These are phyloP conservation scores for Apium graveolens DNA, from an alignment of 129 eudicot species.

Conservation along the genomic window DNA sequence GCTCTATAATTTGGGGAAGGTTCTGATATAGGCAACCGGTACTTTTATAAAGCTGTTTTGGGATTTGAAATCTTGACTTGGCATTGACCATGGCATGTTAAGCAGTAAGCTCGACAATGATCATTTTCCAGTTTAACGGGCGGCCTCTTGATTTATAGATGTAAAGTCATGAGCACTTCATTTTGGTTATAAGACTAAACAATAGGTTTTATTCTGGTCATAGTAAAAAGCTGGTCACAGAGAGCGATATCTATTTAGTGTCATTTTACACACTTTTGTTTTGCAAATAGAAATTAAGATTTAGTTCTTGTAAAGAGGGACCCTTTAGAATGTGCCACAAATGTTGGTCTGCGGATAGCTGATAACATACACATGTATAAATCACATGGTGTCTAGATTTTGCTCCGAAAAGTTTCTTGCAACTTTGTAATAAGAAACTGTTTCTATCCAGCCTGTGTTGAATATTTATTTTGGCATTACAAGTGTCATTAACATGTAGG, in stretches of 20 bases:
- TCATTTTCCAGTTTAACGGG: conserved; percentile 22
- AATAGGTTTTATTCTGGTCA: conserved; percentile 9
- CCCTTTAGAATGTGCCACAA: conserved; percentile 11
- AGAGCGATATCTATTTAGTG: background rate
- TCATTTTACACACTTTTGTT: background rate
- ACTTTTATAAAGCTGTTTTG: background rate
- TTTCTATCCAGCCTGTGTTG: background rate
- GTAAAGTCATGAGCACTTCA: conserved; percentile 26
- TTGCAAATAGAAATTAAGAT: conserved; percentile 7
- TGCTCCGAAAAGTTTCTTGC: background rate
- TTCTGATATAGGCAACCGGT: background rate
- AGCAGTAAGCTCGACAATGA: conserved; percentile 8
- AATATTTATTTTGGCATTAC: background rate
- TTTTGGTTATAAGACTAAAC: conserved; percentile 5
- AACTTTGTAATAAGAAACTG: background rate
- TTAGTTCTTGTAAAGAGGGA: conserved; percentile 45
- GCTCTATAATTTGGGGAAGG: background rate
- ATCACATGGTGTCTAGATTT: background rate
- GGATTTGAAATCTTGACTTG: background rate
- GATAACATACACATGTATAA: background rate
- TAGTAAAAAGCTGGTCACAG: background rate
- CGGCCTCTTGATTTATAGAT: conserved; percentile 33
- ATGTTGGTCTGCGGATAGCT: conserved; percentile 16
- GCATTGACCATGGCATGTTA: background rate
- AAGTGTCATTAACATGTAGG: no score